Conservation (phyloP, 805 yeast genomes). For the Ogataea allantospora region DNA sequence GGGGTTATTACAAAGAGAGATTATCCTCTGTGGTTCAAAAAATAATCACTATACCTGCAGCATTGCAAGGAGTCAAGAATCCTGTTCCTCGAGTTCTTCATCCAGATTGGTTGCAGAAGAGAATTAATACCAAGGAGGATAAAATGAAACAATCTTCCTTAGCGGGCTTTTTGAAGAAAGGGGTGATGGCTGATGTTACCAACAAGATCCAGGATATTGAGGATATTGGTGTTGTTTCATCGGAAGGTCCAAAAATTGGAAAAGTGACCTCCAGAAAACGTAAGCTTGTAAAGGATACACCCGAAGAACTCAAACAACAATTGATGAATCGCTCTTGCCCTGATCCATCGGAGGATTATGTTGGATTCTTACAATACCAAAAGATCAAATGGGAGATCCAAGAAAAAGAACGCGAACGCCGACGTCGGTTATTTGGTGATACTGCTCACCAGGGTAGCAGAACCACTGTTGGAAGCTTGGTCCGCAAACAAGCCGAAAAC, state of each 20-base stretch:
- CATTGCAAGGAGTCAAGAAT: conserved; percentile 78
- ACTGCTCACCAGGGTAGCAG: conserved; percentile 45
- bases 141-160: conserved; percentile 70
- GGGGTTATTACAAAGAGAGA: conserved; percentile 90
- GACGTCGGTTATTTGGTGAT: conserved; percentile 78
- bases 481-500: conserved; percentile 75
- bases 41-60: conserved; percentile 96
- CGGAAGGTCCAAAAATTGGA: conserved; percentile 35
- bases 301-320: conserved; percentile 45
- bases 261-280: conserved; percentile 50
- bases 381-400: conserved; percentile 88
- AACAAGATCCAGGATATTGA: conserved; percentile 65
- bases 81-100: conserved; percentile 95
- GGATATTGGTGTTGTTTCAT: conserved; percentile 51
- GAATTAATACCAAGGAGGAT: conserved; percentile 59
- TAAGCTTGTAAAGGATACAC: conserved; percentile 36
- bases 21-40: conserved; percentile 91
- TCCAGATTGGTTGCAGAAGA: conserved; percentile 86
- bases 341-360: conserved; percentile 63
- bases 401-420: conserved; percentile 64
- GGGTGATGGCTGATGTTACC: conserved; percentile 35
- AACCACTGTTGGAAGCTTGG: conserved; percentile 63
- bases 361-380: conserved; percentile 66
- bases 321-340: conserved; percentile 58
- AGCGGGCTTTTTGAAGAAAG: conserved; percentile 50